phyloP scores from a whole-genome alignment of 164 flowering plant species.

The Hamamelis virginiana region DNA sequence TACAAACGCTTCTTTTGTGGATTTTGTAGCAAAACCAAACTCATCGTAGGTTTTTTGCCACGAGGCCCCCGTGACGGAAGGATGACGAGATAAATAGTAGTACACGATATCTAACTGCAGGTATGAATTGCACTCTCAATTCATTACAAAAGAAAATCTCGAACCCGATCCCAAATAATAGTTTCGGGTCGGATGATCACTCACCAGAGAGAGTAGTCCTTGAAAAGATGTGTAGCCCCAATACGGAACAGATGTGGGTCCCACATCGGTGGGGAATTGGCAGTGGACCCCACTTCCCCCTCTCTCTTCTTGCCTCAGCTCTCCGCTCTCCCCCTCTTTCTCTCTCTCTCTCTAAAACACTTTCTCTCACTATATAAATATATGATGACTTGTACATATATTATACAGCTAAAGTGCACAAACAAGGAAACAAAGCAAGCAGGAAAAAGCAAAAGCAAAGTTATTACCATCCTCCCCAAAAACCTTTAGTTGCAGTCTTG shows the following conservation, averaged over 20 bases:
- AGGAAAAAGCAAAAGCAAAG: neutral
- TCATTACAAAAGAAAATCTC: too few relatives aligned
- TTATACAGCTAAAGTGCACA: neutral
- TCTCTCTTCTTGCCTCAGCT: neutral
- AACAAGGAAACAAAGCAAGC: neutral
- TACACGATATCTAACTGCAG: too few relatives aligned
- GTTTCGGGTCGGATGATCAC: too few relatives aligned
- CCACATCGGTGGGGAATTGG: slow-evolving; percentile 13
- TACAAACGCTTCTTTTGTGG: too few relatives aligned
- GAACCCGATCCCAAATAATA: too few relatives aligned
- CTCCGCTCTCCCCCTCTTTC: neutral
- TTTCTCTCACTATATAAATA: neutral
- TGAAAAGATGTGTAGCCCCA: slow-evolving; percentile 27
- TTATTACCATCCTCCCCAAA: neutral
- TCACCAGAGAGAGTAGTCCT: neutral
- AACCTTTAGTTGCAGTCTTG: neutral
- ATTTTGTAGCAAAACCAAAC: too few relatives aligned
- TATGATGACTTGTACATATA: too few relatives aligned
- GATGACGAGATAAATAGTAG: too few relatives aligned
- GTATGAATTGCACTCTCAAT: too few relatives aligned
- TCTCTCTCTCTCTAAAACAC: slow-evolving; percentile 5
- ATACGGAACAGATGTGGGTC: slow-evolving; percentile 31
- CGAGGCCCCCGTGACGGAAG: too few relatives aligned
- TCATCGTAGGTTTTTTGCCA: too few relatives aligned
- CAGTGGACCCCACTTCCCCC: neutral